Conservation (phyloP, 192 early-diverging fungal genomes). For the Coemansia sp. region DNA sequence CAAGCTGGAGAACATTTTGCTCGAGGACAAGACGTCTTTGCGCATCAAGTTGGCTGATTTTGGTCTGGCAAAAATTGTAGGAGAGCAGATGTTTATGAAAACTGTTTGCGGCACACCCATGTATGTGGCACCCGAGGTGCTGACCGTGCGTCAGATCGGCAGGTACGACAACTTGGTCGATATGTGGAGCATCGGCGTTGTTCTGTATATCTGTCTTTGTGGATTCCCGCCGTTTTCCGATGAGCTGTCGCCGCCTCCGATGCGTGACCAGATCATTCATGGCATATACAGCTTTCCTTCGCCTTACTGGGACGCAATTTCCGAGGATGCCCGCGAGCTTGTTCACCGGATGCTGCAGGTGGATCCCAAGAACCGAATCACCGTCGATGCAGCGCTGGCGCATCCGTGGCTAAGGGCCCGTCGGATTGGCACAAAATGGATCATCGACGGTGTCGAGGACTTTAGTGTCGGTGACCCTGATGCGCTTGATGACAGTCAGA, state of each 20-base stretch:
- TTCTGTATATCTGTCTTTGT: constrained; percentile 90
- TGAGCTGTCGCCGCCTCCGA: constrained; percentile 60
- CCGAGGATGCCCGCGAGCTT: constrained; percentile 59
- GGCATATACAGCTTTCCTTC: constrained; percentile 75
- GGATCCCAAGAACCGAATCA: constrained; percentile 53
- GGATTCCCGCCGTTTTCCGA: constrained; percentile 84
- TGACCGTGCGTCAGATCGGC: constrained; percentile 70
- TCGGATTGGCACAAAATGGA: constrained; percentile 27
- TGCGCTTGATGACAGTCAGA: constrained; percentile 42
- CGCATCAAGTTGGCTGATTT: constrained; percentile 93
- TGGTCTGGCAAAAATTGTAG: constrained; percentile 86
- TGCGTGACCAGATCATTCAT: constrained; percentile 65
- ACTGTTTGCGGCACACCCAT: constrained; percentile 94
- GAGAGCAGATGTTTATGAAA: constrained; percentile 64
- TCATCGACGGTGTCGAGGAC: constrained; percentile 21
- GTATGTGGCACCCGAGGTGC: constrained; percentile 90
- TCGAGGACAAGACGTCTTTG: constrained; percentile 58
- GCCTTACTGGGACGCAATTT: constrained; percentile 78
- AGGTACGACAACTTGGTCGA: constrained; percentile 77
- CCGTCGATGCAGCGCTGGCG: constrained; percentile 54
- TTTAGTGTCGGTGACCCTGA: constrained; percentile 47
- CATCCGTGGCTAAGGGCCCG: constrained; percentile 59
- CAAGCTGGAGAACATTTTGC: constrained; percentile 80
- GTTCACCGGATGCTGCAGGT: constrained; percentile 55
- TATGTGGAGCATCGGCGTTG: constrained; percentile 93